phyloP scores from a whole-genome alignment of 768 basidiomycete species.

The Phylloporus sp. region DNA sequence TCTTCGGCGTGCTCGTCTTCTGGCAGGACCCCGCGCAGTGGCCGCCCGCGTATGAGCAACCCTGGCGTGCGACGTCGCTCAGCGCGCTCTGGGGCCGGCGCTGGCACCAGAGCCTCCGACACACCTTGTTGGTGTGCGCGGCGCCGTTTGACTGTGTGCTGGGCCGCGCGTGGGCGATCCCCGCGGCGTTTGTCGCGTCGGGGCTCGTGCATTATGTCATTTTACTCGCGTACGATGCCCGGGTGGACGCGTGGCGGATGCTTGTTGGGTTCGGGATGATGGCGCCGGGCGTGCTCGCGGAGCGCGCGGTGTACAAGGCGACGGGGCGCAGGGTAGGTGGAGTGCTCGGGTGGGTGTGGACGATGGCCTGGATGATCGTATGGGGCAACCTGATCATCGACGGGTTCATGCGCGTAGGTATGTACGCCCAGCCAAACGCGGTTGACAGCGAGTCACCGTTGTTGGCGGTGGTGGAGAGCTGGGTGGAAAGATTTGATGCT shows the following conservation, averaged over 20 bases:
- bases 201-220: slow-evolving; percentile 52
- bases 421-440: not conserved
- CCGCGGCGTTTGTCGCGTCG: slow-evolving; percentile 56
- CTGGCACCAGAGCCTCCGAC: slow-evolving; percentile 38
- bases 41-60: slow-evolving; percentile 31
- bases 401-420: slow-evolving; percentile 11
- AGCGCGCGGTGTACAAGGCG: slow-evolving; percentile 26
- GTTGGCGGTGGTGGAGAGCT: not conserved
- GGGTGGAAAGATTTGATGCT: slow-evolving; percentile 7
- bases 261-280: slow-evolving; percentile 52
- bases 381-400: slow-evolving; percentile 24
- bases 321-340: slow-evolving; percentile 29
- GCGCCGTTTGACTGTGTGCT: slow-evolving; percentile 32
- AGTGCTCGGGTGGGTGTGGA: slow-evolving; percentile 31
- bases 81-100: slow-evolving; percentile 33
- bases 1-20: slow-evolving; percentile 23
- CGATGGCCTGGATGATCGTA: slow-evolving; percentile 23
- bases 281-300: slow-evolving; percentile 50
- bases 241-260: slow-evolving; percentile 32
- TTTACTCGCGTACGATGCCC: slow-evolving; percentile 49
- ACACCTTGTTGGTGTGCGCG: slow-evolving; percentile 27
- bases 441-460: not conserved
- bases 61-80: slow-evolving; percentile 33
- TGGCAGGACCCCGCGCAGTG: slow-evolving; percentile 26
- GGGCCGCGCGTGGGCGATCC: slow-evolving; percentile 44